Evolutionary conservation across 1,284 basidiomycete species (phyloP), one percentile per base, ranked within the genome.

Genomic region (Meira miltonrushii): DNA sequence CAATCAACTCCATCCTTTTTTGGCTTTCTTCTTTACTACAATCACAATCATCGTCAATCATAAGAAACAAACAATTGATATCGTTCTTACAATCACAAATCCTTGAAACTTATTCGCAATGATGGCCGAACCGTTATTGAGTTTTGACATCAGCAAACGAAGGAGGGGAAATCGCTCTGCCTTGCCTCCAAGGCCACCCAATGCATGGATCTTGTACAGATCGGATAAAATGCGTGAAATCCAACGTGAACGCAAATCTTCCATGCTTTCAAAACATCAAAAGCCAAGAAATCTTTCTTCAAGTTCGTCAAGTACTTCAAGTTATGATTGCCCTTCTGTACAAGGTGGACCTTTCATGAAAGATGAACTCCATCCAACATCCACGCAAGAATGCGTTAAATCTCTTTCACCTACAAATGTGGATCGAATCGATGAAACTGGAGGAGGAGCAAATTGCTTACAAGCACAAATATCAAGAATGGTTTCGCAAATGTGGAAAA

Each of bases 131-230:
- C 28, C 28, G 3, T 33, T 33, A 8, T 4, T 33, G 28, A 33
- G 28, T 33, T 33, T 33, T 33, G 28, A 33, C 8, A 33, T 33
- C 28, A 33, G 28, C 8, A 33, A 33, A 33, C 28, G 28, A 33
- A 33, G 28, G 28, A 33, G 28, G 8, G 28, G 28, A 33, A 33
- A 8, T 33, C 28, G 28, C 8, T 33, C 28, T 33, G 28, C 28
- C 8, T 33, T 33, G 23, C 46, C 46, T 5, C 50, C 50, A n/a
- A 39, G 50, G 19, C 50, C 50, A 37, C 50, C 50, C 5, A 53
- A 53, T 38, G 37, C 50, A 39, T 53, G 50, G 50, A 53, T 53
- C 23, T 23, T 53, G 5, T 53, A 53, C 39, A 17, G 50, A 23
- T n/a, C 50, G 13, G 13, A 38, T 21, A 53, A 53, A 15, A 12